Evolutionary conservation across 192 early-diverging fungal genomes (phyloP).

Genomic region (Backusella luteola): DNA sequence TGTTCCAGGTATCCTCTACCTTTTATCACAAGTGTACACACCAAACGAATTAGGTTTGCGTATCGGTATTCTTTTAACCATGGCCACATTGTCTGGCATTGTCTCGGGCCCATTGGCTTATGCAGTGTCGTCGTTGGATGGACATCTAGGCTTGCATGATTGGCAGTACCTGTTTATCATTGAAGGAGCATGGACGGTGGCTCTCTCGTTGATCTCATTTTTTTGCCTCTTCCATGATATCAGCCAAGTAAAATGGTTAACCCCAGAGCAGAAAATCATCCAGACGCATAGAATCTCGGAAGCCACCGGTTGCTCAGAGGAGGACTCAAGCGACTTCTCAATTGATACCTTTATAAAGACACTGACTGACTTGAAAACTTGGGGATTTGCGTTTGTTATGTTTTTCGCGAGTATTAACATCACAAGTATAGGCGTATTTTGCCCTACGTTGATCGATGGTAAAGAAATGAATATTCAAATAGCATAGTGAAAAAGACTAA

Average conservation of each 20-base stretch:
- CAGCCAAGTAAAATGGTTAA: slow-evolving; percentile 20
- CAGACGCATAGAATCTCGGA: slow-evolving; percentile 10
- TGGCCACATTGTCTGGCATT: slow-evolving; percentile 50
- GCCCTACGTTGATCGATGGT: slow-evolving; percentile 24
- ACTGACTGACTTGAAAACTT: slow-evolving; percentile 21
- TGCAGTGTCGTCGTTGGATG: slow-evolving; percentile 51
- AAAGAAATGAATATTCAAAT: neutral
- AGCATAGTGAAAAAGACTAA: neutral
- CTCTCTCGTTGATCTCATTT: slow-evolving; percentile 49
- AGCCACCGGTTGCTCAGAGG: neutral
- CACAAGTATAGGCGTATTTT: slow-evolving; percentile 19
- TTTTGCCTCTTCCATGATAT: slow-evolving; percentile 40
- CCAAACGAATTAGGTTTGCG: slow-evolving; percentile 64
- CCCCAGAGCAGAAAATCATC: slow-evolving; percentile 20
- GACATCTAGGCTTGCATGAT: slow-evolving; percentile 48
- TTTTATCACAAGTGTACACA: slow-evolving; percentile 73
- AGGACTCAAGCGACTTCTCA: neutral
- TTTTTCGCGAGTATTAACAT: slow-evolving; percentile 4
- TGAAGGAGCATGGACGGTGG: slow-evolving; percentile 61
- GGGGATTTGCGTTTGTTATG: slow-evolving; percentile 14
- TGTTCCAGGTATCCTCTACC: slow-evolving; percentile 66
- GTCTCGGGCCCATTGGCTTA: slow-evolving; percentile 58
- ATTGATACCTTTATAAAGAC: neutral
- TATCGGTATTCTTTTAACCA: slow-evolving; percentile 46
- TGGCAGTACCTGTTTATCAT: slow-evolving; percentile 79